Conservation (phyloP, 2,329 filamentous ascomycete species). For the Coniochaeta hoffmannii region DNA sequence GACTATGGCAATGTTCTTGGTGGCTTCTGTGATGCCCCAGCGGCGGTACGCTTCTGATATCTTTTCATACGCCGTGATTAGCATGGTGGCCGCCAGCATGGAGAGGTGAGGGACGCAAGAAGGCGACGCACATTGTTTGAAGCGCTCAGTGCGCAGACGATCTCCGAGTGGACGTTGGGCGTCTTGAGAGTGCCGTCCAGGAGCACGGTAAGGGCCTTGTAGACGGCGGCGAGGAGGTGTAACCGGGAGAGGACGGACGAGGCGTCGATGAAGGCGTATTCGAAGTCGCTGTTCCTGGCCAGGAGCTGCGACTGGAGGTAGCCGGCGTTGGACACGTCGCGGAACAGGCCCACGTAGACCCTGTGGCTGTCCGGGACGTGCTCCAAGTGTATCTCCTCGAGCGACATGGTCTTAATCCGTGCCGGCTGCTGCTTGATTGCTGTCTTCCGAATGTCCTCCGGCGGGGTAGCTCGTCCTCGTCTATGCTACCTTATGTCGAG, state of each 20-base stretch:
- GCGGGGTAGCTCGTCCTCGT: neutral
- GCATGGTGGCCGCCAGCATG: neutral
- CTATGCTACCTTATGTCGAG: neutral
- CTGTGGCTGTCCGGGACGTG: slow-evolving; percentile 63
- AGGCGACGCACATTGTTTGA: slow-evolving; percentile 64
- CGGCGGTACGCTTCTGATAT: slow-evolving; percentile 87
- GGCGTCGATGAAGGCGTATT: slow-evolving; percentile 92
- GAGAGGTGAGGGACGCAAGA: neutral
- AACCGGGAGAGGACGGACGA: slow-evolving; percentile 64
- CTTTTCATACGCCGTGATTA: slow-evolving; percentile 32
- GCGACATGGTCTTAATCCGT: slow-evolving; percentile 13
- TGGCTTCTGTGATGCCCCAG: slow-evolving; percentile 71
- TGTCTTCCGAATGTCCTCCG: neutral
- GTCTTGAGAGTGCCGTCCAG: slow-evolving; percentile 60
- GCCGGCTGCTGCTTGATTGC: neutral
- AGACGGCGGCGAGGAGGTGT: slow-evolving; percentile 69
- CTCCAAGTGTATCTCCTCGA: slow-evolving; percentile 66
- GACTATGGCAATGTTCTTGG: slow-evolving; percentile 67
- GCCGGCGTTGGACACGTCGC: slow-evolving; percentile 65
- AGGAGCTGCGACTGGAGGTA: slow-evolving; percentile 79
- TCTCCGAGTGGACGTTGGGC: slow-evolving; percentile 82
- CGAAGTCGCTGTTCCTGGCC: slow-evolving; percentile 74
- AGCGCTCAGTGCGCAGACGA: slow-evolving; percentile 70
- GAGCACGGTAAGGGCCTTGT: slow-evolving; percentile 65
- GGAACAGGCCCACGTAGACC: slow-evolving; percentile 70